Evolutionary conservation across 148 eudicot genomes (phyloP).

Genomic region (Camellia japonica): DNA sequence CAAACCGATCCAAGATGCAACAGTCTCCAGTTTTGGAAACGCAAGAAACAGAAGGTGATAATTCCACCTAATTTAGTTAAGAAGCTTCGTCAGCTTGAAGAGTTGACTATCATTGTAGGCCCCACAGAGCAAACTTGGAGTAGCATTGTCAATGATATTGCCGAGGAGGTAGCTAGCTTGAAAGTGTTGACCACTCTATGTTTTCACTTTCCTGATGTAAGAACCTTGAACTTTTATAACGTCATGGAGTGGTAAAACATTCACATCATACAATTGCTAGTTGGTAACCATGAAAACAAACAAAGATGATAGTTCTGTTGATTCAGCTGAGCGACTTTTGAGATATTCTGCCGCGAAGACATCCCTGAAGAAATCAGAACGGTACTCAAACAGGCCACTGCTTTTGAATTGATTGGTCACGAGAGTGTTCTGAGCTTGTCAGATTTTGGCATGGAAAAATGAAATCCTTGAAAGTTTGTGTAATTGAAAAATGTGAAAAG

Average conservation of each 20-base stretch:
- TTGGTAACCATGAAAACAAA: too few species aligned
- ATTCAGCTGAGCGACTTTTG: conserved; percentile 10
- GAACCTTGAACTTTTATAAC: too few species aligned
- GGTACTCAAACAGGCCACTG: conserved; percentile 17
- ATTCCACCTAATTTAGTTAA: neutral
- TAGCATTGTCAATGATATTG: conserved; percentile 16
- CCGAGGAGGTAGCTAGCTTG: conserved; percentile 13
- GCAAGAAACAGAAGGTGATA: too few species aligned
- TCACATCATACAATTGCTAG: too few species aligned
- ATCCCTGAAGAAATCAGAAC: conserved; percentile 10
- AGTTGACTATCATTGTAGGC: conserved; percentile 18
- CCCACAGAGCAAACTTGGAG: conserved; percentile 23
- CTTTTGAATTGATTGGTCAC: conserved; percentile 28
- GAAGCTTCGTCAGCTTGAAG: conserved; percentile 20
- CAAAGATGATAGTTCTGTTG: neutral
- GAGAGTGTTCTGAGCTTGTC: conserved; percentile 14
- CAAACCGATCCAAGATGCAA: neutral
- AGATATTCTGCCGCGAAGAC: conserved; percentile 12
- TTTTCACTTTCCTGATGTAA: conserved; percentile 20
- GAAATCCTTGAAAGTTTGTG: conserved; percentile 26
- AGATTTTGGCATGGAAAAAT: conserved; percentile 22
- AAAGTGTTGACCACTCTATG: conserved; percentile 18
- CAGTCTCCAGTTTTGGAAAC: too few species aligned
- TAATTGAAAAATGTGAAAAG: conserved; percentile 14
- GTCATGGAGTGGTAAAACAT: too few species aligned